Evolutionary conservation across 257 asterid genomes (phyloP), one percentile per base, ranked within the genome.

Genomic region (Avicennia marina): DNA sequence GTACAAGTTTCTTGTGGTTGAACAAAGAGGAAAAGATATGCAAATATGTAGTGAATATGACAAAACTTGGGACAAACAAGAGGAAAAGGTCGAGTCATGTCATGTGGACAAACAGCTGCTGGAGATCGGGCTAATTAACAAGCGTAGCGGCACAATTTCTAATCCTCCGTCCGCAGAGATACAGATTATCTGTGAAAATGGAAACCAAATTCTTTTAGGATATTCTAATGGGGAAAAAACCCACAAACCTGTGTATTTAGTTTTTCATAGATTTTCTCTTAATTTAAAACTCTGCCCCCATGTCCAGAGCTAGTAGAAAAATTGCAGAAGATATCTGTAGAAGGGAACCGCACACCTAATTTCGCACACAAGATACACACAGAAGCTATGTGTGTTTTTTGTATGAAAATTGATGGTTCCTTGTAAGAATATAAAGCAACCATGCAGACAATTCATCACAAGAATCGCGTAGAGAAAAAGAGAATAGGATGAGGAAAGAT

Each of bases 371-470:
- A 24, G 3, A n/a, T n/a, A n/a, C n/a, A n/a, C n/a, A n/a, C n/a
- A n/a, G n/a, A n/a, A n/a, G n/a, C n/a, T n/a, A n/a, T n/a, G n/a
- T n/a, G n/a, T n/a, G 33, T 3, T 29, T 29, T 29, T 7, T 29
- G 46, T 36, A 13, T 36, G 33, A 2, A 29, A 22, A 2, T 29
- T 29, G 5, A 29, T 2, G 33, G 33, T 29, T 29, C 33, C 33
- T 29, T 29, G 7, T 3, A 29, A 29, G 33, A 29, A 29, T 29
- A n/a, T n/a, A 29, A 60, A 21, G 26, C 32, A 31, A 40, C 47
- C 15, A n/a, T 12, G 10, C 53, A 15, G 16, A 56, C 67, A 3
- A 47, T 62, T 45, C 24, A 69, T 48, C 49, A 57, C 12, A 70
- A 63, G 46, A 46, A 16, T 20, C 45, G 55, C 43, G 11, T 12